phyloP scores from a whole-genome alignment of 2,329 filamentous ascomycete species.

The Hansfordia pulvinata region DNA sequence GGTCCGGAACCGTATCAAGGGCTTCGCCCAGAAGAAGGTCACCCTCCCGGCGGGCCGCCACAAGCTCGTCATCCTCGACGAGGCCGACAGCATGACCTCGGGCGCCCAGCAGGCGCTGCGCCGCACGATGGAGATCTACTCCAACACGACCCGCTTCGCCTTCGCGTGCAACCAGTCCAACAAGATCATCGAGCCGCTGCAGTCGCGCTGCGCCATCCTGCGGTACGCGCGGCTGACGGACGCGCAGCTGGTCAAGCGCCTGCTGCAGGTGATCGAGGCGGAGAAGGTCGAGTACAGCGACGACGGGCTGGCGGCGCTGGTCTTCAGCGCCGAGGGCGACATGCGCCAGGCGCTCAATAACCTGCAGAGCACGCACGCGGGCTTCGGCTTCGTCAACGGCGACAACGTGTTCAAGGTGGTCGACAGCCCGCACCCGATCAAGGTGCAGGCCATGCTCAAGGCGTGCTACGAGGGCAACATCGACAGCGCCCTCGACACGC shows the following conservation, averaged over 20 bases:
- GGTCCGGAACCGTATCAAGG: constrained; percentile 93
- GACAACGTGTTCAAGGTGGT: constrained; percentile 98
- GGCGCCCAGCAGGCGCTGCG: constrained; percentile 91
- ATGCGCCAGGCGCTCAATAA: constrained; percentile 99
- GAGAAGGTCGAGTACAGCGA: constrained; percentile 86
- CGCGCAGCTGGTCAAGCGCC: constrained; percentile 76
- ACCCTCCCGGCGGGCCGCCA: constrained; percentile 82
- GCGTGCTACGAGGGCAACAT: constrained; percentile 88
- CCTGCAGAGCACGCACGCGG: constrained; percentile 80
- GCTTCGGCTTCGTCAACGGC: constrained; percentile 92
- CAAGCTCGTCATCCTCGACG: constrained; percentile 94
- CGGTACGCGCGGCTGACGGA: constrained; percentile 89
- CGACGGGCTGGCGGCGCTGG: constrained; percentile 86
- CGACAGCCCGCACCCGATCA: constrained; percentile 92
- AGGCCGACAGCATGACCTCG: constrained; percentile 96
- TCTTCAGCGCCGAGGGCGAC: constrained; percentile 94
- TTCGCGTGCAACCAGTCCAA: constrained; percentile 98
- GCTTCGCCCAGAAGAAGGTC: constrained; percentile 97
- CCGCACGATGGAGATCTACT: constrained; percentile 98
- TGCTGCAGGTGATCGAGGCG: constrained; percentile 85
- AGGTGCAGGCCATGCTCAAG: constrained; percentile 97
- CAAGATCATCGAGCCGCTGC: constrained; percentile 98
- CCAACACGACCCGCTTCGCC: constrained; percentile 87
- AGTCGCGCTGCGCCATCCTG: constrained; percentile 91
- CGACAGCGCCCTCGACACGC: constrained; percentile 69